phyloP scores from a whole-genome alignment of 1,284 basidiomycete genomes.

The Irpex sp. region DNA sequence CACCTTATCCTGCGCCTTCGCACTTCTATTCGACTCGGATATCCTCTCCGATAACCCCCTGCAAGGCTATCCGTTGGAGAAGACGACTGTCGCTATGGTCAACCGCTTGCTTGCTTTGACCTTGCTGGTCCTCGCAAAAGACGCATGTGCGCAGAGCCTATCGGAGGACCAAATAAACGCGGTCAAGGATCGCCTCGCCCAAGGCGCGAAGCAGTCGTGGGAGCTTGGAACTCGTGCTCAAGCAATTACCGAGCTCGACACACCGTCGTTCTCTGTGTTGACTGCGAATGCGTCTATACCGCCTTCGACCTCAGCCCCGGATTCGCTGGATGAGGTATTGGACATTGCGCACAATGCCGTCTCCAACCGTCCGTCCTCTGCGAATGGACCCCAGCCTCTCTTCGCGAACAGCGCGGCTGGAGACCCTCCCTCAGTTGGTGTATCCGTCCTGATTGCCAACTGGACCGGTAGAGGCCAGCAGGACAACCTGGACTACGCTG shows the following conservation, averaged over 20 bases:
- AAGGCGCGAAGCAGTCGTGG: slow-evolving; percentile 60
- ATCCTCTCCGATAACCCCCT: no score
- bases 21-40: no score
- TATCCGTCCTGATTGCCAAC: slow-evolving; percentile 77
- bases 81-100: background rate
- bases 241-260: slow-evolving; percentile 67
- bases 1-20: no score
- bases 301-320: slow-evolving; percentile 32
- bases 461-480: slow-evolving; percentile 44
- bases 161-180: slow-evolving; percentile 30
- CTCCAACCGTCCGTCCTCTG: slow-evolving; percentile 15
- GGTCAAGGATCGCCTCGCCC: slow-evolving; percentile 41
- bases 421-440: slow-evolving; percentile 82
- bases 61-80: background rate
- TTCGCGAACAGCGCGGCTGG: slow-evolving; percentile 58
- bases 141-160: slow-evolving; percentile 27
- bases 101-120: background rate
- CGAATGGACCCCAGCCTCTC: slow-evolving; percentile 40
- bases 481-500: slow-evolving; percentile 52
- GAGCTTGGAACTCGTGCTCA: slow-evolving; percentile 78
- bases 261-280: slow-evolving; percentile 62
- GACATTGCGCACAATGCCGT: slow-evolving; percentile 57
- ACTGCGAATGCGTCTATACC: slow-evolving; percentile 32
- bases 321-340: slow-evolving; percentile 51
- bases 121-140: background rate